A percentile compares a stretch with the other conserved stretches of the same genome.
Evolutionary conservation across 352 stramenopile genomes (phyloP).

Genomic region (Globisporangium recalcitrans): DNA sequence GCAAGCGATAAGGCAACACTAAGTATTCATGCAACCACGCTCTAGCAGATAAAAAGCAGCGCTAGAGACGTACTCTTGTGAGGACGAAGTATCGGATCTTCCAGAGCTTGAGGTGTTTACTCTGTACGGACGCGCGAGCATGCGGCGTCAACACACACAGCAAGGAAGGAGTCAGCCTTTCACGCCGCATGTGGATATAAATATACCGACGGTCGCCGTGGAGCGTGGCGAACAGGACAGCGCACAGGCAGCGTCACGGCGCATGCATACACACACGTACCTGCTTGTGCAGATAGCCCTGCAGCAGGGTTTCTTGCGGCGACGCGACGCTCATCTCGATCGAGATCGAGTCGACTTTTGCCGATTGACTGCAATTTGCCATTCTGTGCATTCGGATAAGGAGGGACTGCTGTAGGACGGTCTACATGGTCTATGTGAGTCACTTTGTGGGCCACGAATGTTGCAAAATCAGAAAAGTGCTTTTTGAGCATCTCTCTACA

Average conservation of each 20-base stretch:
- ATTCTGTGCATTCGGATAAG: not conserved
- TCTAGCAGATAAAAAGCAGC: not conserved
- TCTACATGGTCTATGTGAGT: conserved; percentile 1
- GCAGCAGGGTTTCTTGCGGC: conserved; percentile 49
- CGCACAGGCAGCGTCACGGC: not conserved
- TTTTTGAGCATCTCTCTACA: not conserved
- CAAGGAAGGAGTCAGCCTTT: not conserved
- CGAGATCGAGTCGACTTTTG: conserved; percentile 7
- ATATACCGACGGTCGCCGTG: not conserved
- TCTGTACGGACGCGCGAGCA: conserved; percentile 29
- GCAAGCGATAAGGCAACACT: no score
- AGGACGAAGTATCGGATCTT: conserved; percentile 85
- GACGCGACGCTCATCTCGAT: conserved; percentile 40
- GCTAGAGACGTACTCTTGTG: conserved; percentile 39
- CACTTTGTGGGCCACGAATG: not conserved
- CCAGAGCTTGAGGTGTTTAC: conserved; percentile 82
- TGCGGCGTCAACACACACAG: not conserved
- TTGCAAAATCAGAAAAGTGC: not conserved
- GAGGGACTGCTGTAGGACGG: not conserved
- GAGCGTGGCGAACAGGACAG: not conserved
- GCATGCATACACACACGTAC: conserved; percentile 19
- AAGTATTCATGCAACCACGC: not conserved
- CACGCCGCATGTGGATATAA: not conserved
- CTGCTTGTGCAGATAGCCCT: conserved; percentile 86
- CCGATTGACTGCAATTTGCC: not conserved